Base-by-base conservation (phyloP, 805 yeast species). In the Saccharomyces eubayanus region DNA sequence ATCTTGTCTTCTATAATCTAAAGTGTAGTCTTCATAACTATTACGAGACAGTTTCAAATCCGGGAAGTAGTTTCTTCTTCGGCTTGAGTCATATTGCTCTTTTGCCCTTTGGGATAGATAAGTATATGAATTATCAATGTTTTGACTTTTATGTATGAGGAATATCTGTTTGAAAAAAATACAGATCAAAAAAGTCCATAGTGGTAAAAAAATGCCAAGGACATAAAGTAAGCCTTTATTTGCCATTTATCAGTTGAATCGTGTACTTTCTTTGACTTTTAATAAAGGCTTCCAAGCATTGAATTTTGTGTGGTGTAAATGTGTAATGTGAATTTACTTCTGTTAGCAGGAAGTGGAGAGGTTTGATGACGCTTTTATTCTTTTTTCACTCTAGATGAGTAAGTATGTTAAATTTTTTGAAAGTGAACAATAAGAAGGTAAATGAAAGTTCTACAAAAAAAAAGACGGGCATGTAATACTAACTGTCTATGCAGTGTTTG, bases 11-110 rank as follows among this genome's bases (percentile, higher is more conserved):
- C 21, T 36, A 36, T 36, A 36, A 16, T 36, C 20, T 6, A 59
- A 27, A 4, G 63, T 41, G 16, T 59, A 58, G 40, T 60, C 51
- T 29, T 61, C 61, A 50, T 70, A 60, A 3, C 64, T 55, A 45
- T 67, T 65, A 28, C 67, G 56, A 0, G 71, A 62, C n/a, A 67
- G 53, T 50, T 68, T 68, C 40, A 61, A 50, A 1, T 60, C 56
- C 6, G 46, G 43, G 4, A 51, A 29, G 16, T 53, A 40, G 31
- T 31, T 47, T 16, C 60, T 50, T 24, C 57, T 57, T 28, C 64
- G 57, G 20, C 24, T 36, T 36, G 24, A 16, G 10, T 36, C 43
- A 36, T 36, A 36, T 16, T 36, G 21, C 20, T 36, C 43, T 16
- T 16, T 36, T 16, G 10, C 43, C 8, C 21, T 36, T 36, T 16